Base-by-base conservation (phyloP, 176 grass and related monocot species). In the Chrysopogon serrulatus region DNA sequence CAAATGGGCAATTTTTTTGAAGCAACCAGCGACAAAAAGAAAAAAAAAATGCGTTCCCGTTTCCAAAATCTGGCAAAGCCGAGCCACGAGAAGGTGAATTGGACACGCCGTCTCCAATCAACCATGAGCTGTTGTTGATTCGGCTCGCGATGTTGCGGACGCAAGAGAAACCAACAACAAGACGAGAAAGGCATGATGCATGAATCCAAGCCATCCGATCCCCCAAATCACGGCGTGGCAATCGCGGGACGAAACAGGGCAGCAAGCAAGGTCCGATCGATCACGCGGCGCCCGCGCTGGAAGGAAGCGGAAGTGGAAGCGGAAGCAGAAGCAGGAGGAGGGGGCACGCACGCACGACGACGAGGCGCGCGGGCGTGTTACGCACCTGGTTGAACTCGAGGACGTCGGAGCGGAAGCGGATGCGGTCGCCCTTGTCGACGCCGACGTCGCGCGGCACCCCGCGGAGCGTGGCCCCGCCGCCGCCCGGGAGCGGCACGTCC, bases 311-410 rank as follows among this genome's bases (percentile, higher is more conserved):
- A 5, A 36, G 26, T 24, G 37, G 35, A 21, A 40, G 34, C 6
- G 5, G 16, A 31, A n/a, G n/a, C n/a, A n/a, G 2, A 10, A 2
- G 35, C 17, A 11, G 39, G 27, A 17, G 45, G 16, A 48, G 4
- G 5, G 21, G 27, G 10, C n/a, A n/a, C n/a, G n/a, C n/a, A n/a
- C n/a, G n/a, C n/a, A n/a, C n/a, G 32, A 7, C 10, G 12, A 34
- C 21, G 32, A 57, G 7, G 2, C 31, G 42, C 2, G 70, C 5
- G 5, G 4, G 28, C 0, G 71, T 5, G 17, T 5, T 0, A 27
- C 14, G 42, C 61, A 98, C 96, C 91, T 96, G 85, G 86, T 98
- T 98, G 65, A 98, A 98, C 86, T 98, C 96, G 79, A 95, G 87
- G 12, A 98, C 90, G 77, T 95, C 96, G 62, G 96, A 98, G 76